phyloP scores from a whole-genome alignment of 495 filamentous ascomycete species.

The Lophiotrema nucula region DNA sequence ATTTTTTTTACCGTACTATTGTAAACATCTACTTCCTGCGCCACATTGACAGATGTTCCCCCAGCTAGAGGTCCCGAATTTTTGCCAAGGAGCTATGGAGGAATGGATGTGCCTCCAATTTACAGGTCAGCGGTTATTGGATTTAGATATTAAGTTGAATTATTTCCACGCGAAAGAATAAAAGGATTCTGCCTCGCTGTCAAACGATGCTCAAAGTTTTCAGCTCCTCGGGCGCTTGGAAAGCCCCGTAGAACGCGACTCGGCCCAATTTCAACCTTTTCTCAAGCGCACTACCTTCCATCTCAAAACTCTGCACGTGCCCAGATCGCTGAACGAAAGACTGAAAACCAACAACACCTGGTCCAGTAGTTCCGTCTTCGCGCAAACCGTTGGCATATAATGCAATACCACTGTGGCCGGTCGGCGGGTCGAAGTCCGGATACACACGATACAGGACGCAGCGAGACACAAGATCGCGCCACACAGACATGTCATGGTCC shows the following conservation, averaged over 20 bases:
- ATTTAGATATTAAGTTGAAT: no score
- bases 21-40: no score
- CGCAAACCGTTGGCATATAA: constrained; percentile 13
- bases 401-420: constrained; percentile 17
- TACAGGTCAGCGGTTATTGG: no score
- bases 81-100: no score
- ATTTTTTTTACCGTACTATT: no score
- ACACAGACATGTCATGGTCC: not conserved
- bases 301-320: constrained; percentile 13
- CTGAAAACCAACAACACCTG: constrained; percentile 18
- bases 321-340: constrained; percentile 16
- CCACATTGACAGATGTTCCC: no score
- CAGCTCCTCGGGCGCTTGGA: constrained; percentile 14
- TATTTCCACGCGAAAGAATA: no score
- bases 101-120: no score
- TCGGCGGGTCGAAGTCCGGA: constrained; percentile 17
- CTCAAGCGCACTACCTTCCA: constrained; percentile 10
- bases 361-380: constrained; percentile 10
- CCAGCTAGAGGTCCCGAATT: no score
- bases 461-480: constrained; percentile 6
- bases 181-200: no score
- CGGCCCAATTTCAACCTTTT: constrained; percentile 17
- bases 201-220: no score
- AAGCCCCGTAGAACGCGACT: constrained; percentile 21
- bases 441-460: constrained; percentile 14